Percentiles rank a stretch among this genome's conserved stretches.
phyloP scores from a whole-genome alignment of 208 protist genomes.

The Zelonia costaricensis region DNA sequence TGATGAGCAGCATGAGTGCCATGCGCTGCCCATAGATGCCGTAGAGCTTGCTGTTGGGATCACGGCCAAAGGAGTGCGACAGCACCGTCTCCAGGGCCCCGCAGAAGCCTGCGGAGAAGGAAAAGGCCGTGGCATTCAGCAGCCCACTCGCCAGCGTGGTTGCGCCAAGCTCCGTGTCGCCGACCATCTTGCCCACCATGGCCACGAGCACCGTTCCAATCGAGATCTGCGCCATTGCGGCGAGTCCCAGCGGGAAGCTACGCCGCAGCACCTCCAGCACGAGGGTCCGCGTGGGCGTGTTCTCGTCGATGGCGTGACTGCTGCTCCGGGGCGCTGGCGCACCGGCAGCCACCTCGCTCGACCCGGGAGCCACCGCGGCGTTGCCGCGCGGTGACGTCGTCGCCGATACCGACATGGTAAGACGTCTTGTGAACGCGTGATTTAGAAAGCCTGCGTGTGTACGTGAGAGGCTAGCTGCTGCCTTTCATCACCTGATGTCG shows the following conservation, averaged over 20 bases:
- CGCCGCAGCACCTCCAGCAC: slow-evolving; percentile 40
- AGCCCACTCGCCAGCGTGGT: slow-evolving; percentile 69
- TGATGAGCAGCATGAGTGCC: slow-evolving; percentile 62
- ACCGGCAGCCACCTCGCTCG: not conserved
- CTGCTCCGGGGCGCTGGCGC: not conserved
- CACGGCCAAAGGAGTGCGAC: slow-evolving; percentile 70
- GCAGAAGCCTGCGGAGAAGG: slow-evolving; percentile 63
- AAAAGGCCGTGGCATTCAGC: slow-evolving; percentile 78
- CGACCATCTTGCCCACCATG: slow-evolving; percentile 57
- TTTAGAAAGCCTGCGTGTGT: too few species aligned
- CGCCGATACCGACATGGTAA: too few species aligned
- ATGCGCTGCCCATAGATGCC: slow-evolving; percentile 80
- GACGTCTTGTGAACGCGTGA: too few species aligned
- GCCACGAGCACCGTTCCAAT: slow-evolving; percentile 49
- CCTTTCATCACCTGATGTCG: too few species aligned
- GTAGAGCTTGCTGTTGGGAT: slow-evolving; percentile 72
- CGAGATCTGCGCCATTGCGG: slow-evolving; percentile 63
- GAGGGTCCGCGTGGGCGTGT: slow-evolving; percentile 13
- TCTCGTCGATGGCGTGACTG: slow-evolving; percentile 15
- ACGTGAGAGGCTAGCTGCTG: too few species aligned
- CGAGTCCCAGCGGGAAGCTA: slow-evolving; percentile 61
- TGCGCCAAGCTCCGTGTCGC: slow-evolving; percentile 53
- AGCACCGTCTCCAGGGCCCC: slow-evolving; percentile 81
- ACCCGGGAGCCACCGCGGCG: too few species aligned
- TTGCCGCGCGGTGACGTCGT: too few species aligned